Percentiles rank a stretch among this genome's conserved stretches.
Conservation (phyloP, 192 early-diverging fungal genomes). For the Coemansia brasiliensis region DNA sequence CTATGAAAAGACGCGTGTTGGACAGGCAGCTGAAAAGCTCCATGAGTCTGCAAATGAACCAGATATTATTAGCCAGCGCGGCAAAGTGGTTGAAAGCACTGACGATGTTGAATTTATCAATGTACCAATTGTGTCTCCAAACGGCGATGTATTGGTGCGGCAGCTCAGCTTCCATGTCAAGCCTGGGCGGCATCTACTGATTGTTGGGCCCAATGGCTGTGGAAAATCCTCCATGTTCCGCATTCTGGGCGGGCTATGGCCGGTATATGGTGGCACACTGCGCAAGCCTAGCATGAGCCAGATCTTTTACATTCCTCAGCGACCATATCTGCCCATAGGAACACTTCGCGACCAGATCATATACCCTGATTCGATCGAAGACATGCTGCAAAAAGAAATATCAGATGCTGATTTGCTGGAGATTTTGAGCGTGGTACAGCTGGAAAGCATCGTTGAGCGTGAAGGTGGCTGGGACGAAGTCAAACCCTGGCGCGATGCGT, state of each 20-base stretch:
- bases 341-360: constrained; percentile 97
- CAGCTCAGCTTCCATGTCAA: constrained; percentile 84
- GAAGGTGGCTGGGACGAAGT: constrained; percentile 90
- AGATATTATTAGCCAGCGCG: constrained; percentile 62
- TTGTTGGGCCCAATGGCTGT: constrained; percentile 93
- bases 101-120: constrained; percentile 85
- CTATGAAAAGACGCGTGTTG: constrained; percentile 69
- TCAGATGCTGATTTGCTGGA: constrained; percentile 78
- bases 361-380: constrained; percentile 85
- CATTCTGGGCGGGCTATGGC: constrained; percentile 95
- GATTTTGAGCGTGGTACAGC: constrained; percentile 82
- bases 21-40: constrained; percentile 27
- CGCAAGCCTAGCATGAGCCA: constrained; percentile 74
- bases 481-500: constrained; percentile 85
- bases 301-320: constrained; percentile 98
- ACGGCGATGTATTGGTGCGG: constrained; percentile 89
- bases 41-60: constrained; percentile 5
- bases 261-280: constrained; percentile 82
- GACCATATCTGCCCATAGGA: constrained; percentile 93
- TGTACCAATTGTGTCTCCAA: constrained; percentile 93
- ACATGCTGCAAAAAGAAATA: constrained; percentile 70
- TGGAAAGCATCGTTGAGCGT: constrained; percentile 78
- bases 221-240: constrained; percentile 95
- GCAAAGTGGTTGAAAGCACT: constrained; percentile 62
- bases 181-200: constrained; percentile 88